Conservation (phyloP, 1,139 yeast genomes). For the Pichiaceae sp. region DNA sequence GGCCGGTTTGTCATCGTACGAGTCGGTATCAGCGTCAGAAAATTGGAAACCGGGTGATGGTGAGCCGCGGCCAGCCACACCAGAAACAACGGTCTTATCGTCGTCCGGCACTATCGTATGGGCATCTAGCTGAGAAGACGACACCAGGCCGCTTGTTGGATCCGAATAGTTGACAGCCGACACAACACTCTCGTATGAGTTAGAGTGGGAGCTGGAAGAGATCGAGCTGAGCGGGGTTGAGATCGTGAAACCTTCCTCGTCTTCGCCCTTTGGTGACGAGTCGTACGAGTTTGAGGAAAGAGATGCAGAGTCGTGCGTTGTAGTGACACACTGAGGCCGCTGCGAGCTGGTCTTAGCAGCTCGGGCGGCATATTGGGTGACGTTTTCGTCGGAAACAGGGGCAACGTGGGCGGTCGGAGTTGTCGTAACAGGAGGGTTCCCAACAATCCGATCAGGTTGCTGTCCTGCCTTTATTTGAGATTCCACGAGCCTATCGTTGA, state of each 20-base stretch:
- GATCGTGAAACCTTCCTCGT: conserved; percentile 2
- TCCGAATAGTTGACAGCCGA: not conserved
- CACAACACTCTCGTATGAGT: conserved; percentile 1
- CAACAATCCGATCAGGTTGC: too few species aligned
- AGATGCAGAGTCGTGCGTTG: not conserved
- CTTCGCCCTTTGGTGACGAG: conserved; percentile 6
- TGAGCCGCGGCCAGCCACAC: not conserved
- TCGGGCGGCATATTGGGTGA: too few species aligned
- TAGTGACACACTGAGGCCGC: too few species aligned
- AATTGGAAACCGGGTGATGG: not conserved
- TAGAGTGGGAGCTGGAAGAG: conserved; percentile 3
- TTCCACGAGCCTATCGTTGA: conserved; percentile 11
- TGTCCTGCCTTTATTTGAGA: too few species aligned
- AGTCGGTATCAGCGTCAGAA: not conserved
- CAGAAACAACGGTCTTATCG: conserved; percentile 2
- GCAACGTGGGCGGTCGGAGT: too few species aligned
- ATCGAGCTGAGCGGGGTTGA: conserved; percentile 7
- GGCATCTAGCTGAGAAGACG: conserved; percentile 1
- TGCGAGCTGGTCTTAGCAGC: not conserved
- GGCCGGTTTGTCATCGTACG: conserved; percentile 22
- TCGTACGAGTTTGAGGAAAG: conserved; percentile 4
- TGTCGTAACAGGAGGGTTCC: too few species aligned
- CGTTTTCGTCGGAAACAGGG: too few species aligned
- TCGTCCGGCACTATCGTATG: conserved; percentile 4
- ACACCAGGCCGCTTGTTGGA: not conserved